These are phyloP conservation scores for Scolecobasidium constrictum DNA, from an alignment of 2,329 filamentous ascomycete genomes.

Conservation along the genomic window DNA sequence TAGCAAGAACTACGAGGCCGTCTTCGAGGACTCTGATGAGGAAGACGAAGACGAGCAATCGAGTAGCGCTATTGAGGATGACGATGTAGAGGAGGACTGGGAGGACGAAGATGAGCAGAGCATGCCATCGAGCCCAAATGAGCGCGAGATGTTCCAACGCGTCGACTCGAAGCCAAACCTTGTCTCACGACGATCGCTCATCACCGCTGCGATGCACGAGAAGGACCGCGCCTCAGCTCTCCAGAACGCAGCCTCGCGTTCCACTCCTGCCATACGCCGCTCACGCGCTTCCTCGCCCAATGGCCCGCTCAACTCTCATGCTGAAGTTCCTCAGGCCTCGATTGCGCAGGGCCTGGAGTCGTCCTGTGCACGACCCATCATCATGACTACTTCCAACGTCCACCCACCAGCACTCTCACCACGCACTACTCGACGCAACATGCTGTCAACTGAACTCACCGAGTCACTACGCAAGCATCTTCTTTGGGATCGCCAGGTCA, in stretches of 20 bases:
- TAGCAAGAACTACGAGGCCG: conserved; percentile 44
- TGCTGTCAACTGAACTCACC: conserved; percentile 89
- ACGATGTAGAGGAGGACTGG: conserved; percentile 35
- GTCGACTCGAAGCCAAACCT: conserved; percentile 72
- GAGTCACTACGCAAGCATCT: conserved; percentile 86
- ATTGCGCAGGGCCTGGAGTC: conserved; percentile 49
- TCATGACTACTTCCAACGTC: conserved; percentile 55
- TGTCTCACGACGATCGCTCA: conserved; percentile 73
- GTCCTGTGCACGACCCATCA: conserved; percentile 71
- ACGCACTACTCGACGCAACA: conserved; percentile 83
- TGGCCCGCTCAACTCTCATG: conserved; percentile 52
- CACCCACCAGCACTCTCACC: conserved; percentile 76
- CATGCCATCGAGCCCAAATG: conserved; percentile 71
- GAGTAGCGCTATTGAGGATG: conserved; percentile 66
- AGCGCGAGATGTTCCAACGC: conserved; percentile 73
- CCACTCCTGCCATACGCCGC: conserved; percentile 42
- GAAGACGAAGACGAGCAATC: conserved; percentile 55
- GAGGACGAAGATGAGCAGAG: conserved; percentile 65
- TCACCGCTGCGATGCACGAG: conserved; percentile 81
- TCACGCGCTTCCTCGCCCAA: conserved; percentile 58
- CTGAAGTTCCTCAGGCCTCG: conserved; percentile 46
- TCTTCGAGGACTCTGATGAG: conserved; percentile 40
- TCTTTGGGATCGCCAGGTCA: conserved; percentile 91
- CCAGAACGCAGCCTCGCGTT: conserved; percentile 50
- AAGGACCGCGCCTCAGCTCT: conserved; percentile 55